Evolutionary conservation across 768 basidiomycete species (phyloP).

Genomic region (Mycena floridula): DNA sequence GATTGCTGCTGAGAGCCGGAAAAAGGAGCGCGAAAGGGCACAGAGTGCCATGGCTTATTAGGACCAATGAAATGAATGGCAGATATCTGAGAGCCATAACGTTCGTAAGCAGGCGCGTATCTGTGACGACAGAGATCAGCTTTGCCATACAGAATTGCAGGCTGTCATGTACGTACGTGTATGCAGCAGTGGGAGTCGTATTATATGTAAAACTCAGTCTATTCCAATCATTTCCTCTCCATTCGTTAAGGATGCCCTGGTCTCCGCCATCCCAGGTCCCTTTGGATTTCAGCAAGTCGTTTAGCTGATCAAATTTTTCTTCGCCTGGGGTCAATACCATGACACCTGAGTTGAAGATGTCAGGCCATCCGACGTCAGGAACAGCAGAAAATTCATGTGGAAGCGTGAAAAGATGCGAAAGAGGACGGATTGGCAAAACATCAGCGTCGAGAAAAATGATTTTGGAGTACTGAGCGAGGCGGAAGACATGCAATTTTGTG

Average conservation of each 20-base stretch:
- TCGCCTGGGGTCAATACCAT: conserved; percentile 80
- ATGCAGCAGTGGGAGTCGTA: conserved; percentile 94
- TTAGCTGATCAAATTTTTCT: conserved; percentile 75
- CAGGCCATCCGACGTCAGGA: conserved; percentile 98
- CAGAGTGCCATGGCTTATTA: conserved; percentile 90
- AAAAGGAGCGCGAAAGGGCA: conserved; percentile 63
- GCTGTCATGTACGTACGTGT: conserved; percentile 75
- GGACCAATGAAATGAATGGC: conserved; percentile 92
- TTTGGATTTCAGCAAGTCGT: conserved; percentile 61
- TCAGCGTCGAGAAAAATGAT: conserved; percentile 92
- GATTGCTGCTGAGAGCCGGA: conserved; percentile 25
- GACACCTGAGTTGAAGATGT: conserved; percentile 98
- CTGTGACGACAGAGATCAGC: conserved; percentile 32
- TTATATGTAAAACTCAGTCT: conserved; percentile 97
- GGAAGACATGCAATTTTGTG: conserved; percentile 95
- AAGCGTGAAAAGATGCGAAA: conserved; percentile 87
- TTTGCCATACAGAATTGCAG: conserved; percentile 14
- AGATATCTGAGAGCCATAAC: conserved; percentile 82
- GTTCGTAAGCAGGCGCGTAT: conserved; percentile 95
- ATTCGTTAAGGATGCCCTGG: conserved; percentile 95
- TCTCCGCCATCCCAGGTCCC: conserved; percentile 99
- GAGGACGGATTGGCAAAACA: conserved; percentile 78
- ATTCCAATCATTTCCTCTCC: conserved; percentile 84
- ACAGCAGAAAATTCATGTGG: conserved; percentile 86
- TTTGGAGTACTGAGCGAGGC: conserved; percentile 80